Base-by-base conservation (phyloP, 768 basidiomycete genomes). In the Leccinum fibrillosum region DNA sequence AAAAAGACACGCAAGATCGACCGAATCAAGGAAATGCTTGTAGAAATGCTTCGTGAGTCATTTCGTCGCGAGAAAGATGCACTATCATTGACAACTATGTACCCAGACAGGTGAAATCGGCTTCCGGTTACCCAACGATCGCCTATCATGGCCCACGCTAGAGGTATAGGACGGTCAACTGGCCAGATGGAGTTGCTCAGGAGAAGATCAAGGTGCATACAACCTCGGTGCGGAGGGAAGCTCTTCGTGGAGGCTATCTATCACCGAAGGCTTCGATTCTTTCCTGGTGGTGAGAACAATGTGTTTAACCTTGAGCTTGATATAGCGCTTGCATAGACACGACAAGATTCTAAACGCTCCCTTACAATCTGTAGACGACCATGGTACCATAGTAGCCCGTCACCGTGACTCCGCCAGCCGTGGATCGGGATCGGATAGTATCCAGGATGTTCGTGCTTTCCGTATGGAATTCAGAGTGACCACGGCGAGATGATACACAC, bases 1-100 rank as follows among this genome's bases (percentile, higher is more conserved):
- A 28, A 32, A 17, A 52, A 15, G 30, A 39, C 8, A 8, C 35
- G 6, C 9, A 62, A 52, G 58, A 54, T 62, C 1, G 32, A 54
- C 21, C 25, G n/a, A 19, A 57, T 65, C 39, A 57, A 54, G 13
- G 10, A 52, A 21, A 30, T 9, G 8, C 28, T 54, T 7, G 44
- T 52, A 5, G 19, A 48, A 2, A 59, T 55, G 57, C 53, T 62
- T 54, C 48, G 58, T 62, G 11, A 53, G 61, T 54, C 15, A 17
- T 51, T 19, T 19, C 8, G 4, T 42, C 9, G 17, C 10, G 13
- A 21, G 21, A 19, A 12, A 45, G 17, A 26, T 28, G 26, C 26
- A 28, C 26, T 28, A 39, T 17, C 17, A 17, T n/a, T 10, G 17
- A n/a, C 17, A 8, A 39, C 4, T 4, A 39, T 39, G 21, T 15